Evolutionary conservation across 805 yeast genomes (phyloP).

Genomic region (Alloascoidea hylecoeti): DNA sequence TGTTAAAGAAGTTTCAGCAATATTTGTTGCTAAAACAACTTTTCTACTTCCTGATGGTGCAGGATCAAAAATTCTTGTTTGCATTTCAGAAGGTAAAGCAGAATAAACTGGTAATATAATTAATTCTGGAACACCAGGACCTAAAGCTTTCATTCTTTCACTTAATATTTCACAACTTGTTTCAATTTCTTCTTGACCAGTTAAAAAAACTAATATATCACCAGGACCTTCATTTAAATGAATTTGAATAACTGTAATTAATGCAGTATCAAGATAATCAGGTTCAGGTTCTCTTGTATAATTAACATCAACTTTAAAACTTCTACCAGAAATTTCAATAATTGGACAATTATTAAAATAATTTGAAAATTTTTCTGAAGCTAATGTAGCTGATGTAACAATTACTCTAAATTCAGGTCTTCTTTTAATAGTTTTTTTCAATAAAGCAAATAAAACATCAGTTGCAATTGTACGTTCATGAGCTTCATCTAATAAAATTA

Average conservation of each 20-base stretch:
- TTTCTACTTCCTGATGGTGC: slow-evolving; percentile 72
- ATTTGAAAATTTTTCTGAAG: slow-evolving; percentile 73
- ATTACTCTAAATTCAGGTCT: slow-evolving; percentile 63
- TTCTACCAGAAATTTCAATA: slow-evolving; percentile 80
- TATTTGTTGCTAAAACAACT: slow-evolving; percentile 88
- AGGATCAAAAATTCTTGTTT: slow-evolving; percentile 70
- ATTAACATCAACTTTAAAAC: slow-evolving; percentile 81
- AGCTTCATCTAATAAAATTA: slow-evolving; percentile 91
- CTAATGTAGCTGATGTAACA: slow-evolving; percentile 90
- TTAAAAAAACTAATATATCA: slow-evolving; percentile 79
- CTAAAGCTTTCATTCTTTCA: slow-evolving; percentile 53
- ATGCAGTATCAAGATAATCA: slow-evolving; percentile 80
- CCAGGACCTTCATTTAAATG: slow-evolving; percentile 60
- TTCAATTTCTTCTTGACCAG: slow-evolving; percentile 97
- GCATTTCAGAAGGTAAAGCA: slow-evolving; percentile 76
- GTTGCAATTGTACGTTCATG: slow-evolving; percentile 94
- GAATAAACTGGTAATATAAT: slow-evolving; percentile 83
- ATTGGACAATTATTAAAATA: slow-evolving; percentile 81
- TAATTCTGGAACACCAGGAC: slow-evolving; percentile 42
- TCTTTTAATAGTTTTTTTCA: slow-evolving; percentile 51
- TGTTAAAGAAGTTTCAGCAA: slow-evolving; percentile 94
- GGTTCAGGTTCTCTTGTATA: slow-evolving; percentile 84
- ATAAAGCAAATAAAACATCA: slow-evolving; percentile 64
- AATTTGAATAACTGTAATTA: slow-evolving; percentile 77
- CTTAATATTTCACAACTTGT: slow-evolving; percentile 59